Base-by-base conservation (phyloP, 106 monocot genomes). In the Dactylorhiza incarnata region DNA sequence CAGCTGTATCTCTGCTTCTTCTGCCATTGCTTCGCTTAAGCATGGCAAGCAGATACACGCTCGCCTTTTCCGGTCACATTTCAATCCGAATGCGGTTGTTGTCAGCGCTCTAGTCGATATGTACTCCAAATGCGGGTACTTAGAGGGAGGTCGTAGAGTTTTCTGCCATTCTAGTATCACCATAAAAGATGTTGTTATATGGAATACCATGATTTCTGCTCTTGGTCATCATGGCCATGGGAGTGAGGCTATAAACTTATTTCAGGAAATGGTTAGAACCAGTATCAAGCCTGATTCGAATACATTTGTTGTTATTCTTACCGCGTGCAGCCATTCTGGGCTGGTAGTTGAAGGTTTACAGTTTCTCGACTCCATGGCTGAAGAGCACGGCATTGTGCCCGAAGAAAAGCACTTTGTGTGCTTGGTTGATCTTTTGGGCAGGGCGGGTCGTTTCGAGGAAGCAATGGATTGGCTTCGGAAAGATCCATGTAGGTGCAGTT, bases 81-180 rank as follows among this genome's bases (percentile, higher is more conserved):
- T 89, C 49, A 82, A 79, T 44, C 85, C 91, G 10, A 93, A 91
- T 86, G 80, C 74, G 0, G 69, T 93, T 19, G 85, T 86, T 9
- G 23, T 86, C 1, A 91, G 93, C 61, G 84, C 88, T 54, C 85
- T 96, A 29, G 73, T 91, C 37, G 89, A 89, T 72, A 87, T 93
- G 96, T 96, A 96, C 72, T 87, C 93, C 20, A 96, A 89, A 84
- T 96, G 96, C 81, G 93, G 93, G 19, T 45, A 84, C 82, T 78
- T 96, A 53, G 68, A 29, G 20, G 75, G 69, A 62, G 79, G 76
- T 46, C 56, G 70, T 43, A 20, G 76, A 26, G 79, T 96, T 44
- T 94, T 94, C 74, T 48, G 80, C 20, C 23, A 15, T 22, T 79
- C 73, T 2, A 75, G 26, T 75, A 14, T 22, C 48, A 53, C 17